Evolutionary conservation across 768 basidiomycete genomes (phyloP), one percentile per base, ranked within the genome.

Genomic region (Melanogaster broomeanus): DNA sequence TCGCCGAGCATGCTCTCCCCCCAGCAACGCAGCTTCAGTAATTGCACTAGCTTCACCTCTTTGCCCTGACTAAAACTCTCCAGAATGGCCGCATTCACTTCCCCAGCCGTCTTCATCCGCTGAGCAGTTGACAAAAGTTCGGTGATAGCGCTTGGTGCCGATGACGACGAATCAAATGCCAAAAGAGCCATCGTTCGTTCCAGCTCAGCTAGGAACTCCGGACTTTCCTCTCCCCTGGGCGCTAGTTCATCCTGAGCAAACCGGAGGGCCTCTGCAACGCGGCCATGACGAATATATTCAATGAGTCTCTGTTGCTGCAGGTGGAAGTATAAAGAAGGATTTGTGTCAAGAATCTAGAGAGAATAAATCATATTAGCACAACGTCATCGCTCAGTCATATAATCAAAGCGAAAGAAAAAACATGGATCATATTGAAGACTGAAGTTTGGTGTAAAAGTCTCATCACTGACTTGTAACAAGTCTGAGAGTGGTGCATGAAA

Each of bases 401-500:
- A 30, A 37, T 30, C 34, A 44, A 55, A 12, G 19, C 10, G 24
- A 40, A 51, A 51, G n/a, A 34, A n/a, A 39, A 52, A 43, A 38
- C 18, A 46, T 59, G 65, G 61, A 79, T 92, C 90, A 93, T 92
- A 88, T 91, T 91, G 87, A 92, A 92, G 88, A 92, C 90, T 90
- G 88, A 90, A 91, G 88, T 87, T 87, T 84, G 78, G 77, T 82
- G 77, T 75, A 70, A 61, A 61, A 69, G 63, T 84, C 70, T 95
- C 94, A 87, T 90, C 93, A 93, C 74, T 78, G 87, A 83, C 88
- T 82, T 75, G 68, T 49, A 69, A 64, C 64, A 73, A 78, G 85
- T 75, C 85, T 97, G 78, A 83, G 94, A 87, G 93, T 96, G 94
- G 95, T 97, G 94, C 95, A 97, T 97, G 92, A 89, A 87, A 82